These are phyloP conservation scores for Trichoderma breve DNA, from an alignment of 2,329 filamentous ascomycete species.

Conservation along the genomic window DNA sequence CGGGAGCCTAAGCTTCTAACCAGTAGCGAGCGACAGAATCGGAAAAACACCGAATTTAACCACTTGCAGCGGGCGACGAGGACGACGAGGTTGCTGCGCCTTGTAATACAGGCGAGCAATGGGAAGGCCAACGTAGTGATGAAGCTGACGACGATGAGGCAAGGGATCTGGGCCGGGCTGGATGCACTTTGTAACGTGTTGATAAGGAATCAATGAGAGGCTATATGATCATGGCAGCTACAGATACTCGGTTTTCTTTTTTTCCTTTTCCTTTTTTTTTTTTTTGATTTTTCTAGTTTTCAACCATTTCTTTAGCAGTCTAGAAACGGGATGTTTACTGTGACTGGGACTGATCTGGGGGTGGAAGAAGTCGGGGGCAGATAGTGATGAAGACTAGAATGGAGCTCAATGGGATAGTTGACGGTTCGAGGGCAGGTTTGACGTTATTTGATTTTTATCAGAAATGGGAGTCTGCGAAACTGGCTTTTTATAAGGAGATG, in stretches of 20 bases:
- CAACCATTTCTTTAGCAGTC: not conserved
- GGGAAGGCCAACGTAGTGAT: not conserved
- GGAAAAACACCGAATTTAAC: slow-evolving; percentile 45
- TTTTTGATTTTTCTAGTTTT: not conserved
- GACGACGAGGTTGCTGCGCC: not conserved
- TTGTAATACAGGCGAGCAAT: not conserved
- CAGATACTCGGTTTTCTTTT: not conserved
- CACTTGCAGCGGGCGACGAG: not conserved
- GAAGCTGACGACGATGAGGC: not conserved
- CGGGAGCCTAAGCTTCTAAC: slow-evolving; percentile 31
- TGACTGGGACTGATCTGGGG: slow-evolving; percentile 4
- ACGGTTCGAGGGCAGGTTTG: not conserved
- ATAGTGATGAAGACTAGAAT: not conserved
- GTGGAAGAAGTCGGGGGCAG: not conserved
- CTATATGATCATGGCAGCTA: not conserved
- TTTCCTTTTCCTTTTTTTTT: not conserved
- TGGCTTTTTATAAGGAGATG: not conserved
- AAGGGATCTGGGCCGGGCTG: not conserved
- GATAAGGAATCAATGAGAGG: not conserved
- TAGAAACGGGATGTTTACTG: not conserved
- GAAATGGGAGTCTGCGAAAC: not conserved
- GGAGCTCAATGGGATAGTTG: slow-evolving; percentile 4
- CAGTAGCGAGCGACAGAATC: slow-evolving; percentile 36
- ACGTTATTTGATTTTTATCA: not conserved
- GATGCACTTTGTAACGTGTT: not conserved